These are phyloP conservation scores for Ogataea trehaloabstinens DNA, from an alignment of 805 yeast genomes.

Conservation along the genomic window DNA sequence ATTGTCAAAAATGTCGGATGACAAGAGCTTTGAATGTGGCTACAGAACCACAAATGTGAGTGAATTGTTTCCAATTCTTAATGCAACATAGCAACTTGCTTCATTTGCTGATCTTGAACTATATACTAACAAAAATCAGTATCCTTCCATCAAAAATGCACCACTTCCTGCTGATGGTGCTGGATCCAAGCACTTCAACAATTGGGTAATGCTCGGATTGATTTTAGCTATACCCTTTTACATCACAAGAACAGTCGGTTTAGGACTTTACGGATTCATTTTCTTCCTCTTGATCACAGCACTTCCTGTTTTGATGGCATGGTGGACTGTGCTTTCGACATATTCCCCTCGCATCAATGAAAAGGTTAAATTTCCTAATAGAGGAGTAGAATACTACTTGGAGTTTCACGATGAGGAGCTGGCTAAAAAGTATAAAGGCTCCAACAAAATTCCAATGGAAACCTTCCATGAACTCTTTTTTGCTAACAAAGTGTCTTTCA, in stretches of 20 bases:
- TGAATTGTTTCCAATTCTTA: slow-evolving; percentile 7
- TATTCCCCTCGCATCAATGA: slow-evolving; percentile 80
- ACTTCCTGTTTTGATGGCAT: slow-evolving; percentile 74
- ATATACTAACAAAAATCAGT: slow-evolving; percentile 23
- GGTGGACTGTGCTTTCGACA: slow-evolving; percentile 77
- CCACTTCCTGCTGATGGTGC: slow-evolving; percentile 92
- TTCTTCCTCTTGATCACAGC: slow-evolving; percentile 54
- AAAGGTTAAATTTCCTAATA: slow-evolving; percentile 70
- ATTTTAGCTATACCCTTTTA: slow-evolving; percentile 60
- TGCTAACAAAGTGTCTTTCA: slow-evolving; percentile 78
- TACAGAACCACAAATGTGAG: slow-evolving; percentile 47
- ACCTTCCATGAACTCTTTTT: slow-evolving; percentile 88
- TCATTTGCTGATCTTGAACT: not conserved
- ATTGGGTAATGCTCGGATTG: slow-evolving; percentile 48
- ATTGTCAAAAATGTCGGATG: slow-evolving; percentile 22
- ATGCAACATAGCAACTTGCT: too few relatives aligned
- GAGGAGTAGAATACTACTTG: slow-evolving; percentile 74
- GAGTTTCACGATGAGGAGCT: slow-evolving; percentile 76
- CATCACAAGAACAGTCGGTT: slow-evolving; percentile 62
- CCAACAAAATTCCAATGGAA: slow-evolving; percentile 83
- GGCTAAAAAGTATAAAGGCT: slow-evolving; percentile 66
- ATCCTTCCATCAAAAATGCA: slow-evolving; percentile 79
- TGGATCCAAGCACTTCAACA: slow-evolving; percentile 73
- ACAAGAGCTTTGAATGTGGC: slow-evolving; percentile 41
- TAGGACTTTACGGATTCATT: slow-evolving; percentile 65